Conservation (phyloP, 1,139 yeast species). For the Nematodospora anomalae region DNA sequence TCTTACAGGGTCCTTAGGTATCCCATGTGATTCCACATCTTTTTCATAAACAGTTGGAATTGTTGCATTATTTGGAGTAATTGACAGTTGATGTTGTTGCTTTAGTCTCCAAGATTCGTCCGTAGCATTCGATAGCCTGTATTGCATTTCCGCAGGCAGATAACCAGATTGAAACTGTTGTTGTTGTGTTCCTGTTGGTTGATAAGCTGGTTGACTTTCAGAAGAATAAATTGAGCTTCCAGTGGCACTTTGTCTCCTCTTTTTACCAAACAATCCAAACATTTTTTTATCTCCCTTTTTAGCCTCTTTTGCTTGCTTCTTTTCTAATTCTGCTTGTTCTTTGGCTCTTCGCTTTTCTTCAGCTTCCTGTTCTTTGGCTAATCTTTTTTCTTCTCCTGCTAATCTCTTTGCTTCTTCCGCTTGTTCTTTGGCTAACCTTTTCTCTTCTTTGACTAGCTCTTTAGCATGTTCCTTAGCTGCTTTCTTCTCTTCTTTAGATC, state of each 20-base stretch:
- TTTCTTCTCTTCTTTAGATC: constrained; percentile 36
- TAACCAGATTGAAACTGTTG: background rate
- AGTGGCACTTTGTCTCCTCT: constrained; percentile 9
- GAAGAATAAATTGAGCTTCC: constrained; percentile 7
- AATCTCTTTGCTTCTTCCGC: constrained; percentile 14
- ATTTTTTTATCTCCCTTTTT: constrained; percentile 15
- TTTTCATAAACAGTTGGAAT: background rate
- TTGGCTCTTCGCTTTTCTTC: constrained; percentile 10
- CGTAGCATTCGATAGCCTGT: background rate
- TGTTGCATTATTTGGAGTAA: background rate
- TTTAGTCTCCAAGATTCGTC: background rate
- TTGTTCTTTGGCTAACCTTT: constrained; percentile 14
- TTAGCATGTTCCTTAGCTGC: constrained; percentile 15
- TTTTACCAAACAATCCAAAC: constrained; percentile 10
- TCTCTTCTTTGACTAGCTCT: constrained; percentile 20
- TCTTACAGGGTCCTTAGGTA: background rate
- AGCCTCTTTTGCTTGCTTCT: constrained; percentile 14
- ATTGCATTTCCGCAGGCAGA: background rate
- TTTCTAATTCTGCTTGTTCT: constrained; percentile 14
- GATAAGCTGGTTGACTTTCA: background rate
- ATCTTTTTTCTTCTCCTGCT: constrained; percentile 14
- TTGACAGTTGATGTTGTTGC: background rate
- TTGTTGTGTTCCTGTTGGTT: background rate
- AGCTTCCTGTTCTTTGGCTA: constrained; percentile 15
- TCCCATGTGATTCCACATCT: background rate